Evolutionary conservation across 352 stramenopile genomes (phyloP).

Genomic region (Aphanomyces stellatus): DNA sequence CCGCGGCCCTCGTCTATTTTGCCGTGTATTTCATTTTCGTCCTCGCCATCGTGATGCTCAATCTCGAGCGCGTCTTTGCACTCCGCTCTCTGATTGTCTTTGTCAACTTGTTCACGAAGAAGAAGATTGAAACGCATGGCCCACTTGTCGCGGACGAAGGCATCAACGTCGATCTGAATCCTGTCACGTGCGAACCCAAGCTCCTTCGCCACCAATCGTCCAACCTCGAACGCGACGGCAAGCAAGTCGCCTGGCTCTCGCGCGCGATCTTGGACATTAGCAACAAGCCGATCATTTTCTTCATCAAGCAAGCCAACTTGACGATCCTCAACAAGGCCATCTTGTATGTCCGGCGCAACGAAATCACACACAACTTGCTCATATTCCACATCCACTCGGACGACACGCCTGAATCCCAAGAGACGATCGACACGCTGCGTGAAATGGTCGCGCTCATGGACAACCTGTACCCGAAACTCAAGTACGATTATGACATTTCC

Average conservation of each 20-base stretch:
- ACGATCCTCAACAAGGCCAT: slow-evolving; percentile 90
- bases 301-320: slow-evolving; percentile 80
- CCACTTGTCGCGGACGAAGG: neutral
- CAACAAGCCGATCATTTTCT: slow-evolving; percentile 84
- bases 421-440: neutral
- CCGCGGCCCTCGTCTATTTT: slow-evolving; percentile 75
- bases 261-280: slow-evolving; percentile 43
- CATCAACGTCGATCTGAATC: neutral
- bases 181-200: neutral
- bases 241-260: neutral
- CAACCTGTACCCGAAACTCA: slow-evolving; percentile 87
- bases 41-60: slow-evolving; percentile 59
- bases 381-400: slow-evolving; percentile 71
- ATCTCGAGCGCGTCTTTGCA: slow-evolving; percentile 72
- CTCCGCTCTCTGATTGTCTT: slow-evolving; percentile 60
- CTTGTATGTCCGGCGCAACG: slow-evolving; percentile 88
- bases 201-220: neutral
- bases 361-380: slow-evolving; percentile 85
- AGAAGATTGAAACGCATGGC: neutral
- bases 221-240: neutral
- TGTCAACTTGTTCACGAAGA: slow-evolving; percentile 23
- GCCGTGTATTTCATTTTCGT: slow-evolving; percentile 67
- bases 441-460: slow-evolving; percentile 71
- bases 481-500: slow-evolving; percentile 25
- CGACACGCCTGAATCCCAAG: slow-evolving; percentile 16